Percentiles rank a stretch among this genome's conserved stretches.
Conservation (phyloP, 140 eudicot species). For the Oenanthe javanica region DNA sequence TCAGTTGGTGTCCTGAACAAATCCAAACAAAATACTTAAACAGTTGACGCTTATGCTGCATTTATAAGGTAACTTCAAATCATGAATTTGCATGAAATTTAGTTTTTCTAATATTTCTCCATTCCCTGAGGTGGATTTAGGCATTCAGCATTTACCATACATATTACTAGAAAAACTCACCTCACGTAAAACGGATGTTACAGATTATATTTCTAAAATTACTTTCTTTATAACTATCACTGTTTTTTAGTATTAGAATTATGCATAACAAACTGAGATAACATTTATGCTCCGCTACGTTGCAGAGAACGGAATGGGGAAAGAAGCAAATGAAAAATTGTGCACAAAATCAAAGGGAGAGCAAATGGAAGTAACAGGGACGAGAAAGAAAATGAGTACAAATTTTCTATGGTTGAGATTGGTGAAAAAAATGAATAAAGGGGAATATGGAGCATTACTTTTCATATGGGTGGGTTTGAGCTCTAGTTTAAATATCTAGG, state of each 20-base stretch:
- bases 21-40: constrained; percentile 4
- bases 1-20: constrained; percentile 76
- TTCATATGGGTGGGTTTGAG: background rate
- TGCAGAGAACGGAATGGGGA: background rate
- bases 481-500: background rate
- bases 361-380: background rate
- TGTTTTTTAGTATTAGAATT: background rate
- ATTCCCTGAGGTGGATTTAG: background rate
- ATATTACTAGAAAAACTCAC: no score
- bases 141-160: background rate
- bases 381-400: background rate
- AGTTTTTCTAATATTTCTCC: background rate
- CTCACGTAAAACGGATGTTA: background rate
- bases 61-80: background rate
- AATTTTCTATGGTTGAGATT: background rate
- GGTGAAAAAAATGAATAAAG: background rate
- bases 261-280: background rate
- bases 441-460: background rate
- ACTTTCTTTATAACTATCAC: background rate
- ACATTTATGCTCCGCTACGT: no score
- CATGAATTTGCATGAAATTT: background rate
- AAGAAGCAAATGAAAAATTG: background rate
- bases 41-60: no score
- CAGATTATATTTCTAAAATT: no score
- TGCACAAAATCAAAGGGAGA: background rate